phyloP scores from a whole-genome alignment of 1,139 yeast species.

The Sugiyamaella neomexicana region DNA sequence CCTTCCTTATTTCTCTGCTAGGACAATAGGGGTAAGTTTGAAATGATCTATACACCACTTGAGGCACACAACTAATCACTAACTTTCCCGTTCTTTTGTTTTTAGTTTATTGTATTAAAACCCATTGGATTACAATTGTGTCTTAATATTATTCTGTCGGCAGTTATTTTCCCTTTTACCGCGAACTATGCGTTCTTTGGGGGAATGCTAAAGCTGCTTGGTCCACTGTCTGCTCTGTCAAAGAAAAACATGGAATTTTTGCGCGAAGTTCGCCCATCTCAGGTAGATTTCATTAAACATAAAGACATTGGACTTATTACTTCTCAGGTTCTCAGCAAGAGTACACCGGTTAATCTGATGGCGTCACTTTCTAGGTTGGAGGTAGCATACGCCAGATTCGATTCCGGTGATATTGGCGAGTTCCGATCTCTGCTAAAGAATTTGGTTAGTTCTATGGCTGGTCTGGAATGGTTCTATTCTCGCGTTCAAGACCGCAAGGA shows the following conservation, averaged over 20 bases:
- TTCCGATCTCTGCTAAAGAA: slow-evolving; percentile 21
- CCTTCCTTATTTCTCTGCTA: slow-evolving; percentile 33
- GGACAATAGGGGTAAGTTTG: slow-evolving; percentile 29
- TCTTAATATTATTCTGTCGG: slow-evolving; percentile 26
- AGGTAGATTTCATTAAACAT: slow-evolving; percentile 20
- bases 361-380: slow-evolving; percentile 29
- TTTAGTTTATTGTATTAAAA: slow-evolving; percentile 23
- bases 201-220: slow-evolving; percentile 23
- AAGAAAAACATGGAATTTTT: slow-evolving; percentile 24
- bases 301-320: slow-evolving; percentile 19
- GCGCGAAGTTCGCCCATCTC: slow-evolving; percentile 24
- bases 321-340: slow-evolving; percentile 16
- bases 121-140: slow-evolving; percentile 35
- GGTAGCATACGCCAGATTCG: slow-evolving; percentile 31
- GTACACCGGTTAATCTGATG: slow-evolving; percentile 28
- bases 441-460: slow-evolving; percentile 24
- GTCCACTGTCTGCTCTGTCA: slow-evolving; percentile 20
- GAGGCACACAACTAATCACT: too few relatives aligned
- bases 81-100: neutral
- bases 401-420: slow-evolving; percentile 29
- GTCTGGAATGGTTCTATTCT: slow-evolving; percentile 25
- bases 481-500: slow-evolving; percentile 26
- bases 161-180: slow-evolving; percentile 34
- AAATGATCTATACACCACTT: too few relatives aligned
- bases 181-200: slow-evolving; percentile 31